phyloP scores from a whole-genome alignment of 169 alveolate genomes.

The Theileria sp. region DNA sequence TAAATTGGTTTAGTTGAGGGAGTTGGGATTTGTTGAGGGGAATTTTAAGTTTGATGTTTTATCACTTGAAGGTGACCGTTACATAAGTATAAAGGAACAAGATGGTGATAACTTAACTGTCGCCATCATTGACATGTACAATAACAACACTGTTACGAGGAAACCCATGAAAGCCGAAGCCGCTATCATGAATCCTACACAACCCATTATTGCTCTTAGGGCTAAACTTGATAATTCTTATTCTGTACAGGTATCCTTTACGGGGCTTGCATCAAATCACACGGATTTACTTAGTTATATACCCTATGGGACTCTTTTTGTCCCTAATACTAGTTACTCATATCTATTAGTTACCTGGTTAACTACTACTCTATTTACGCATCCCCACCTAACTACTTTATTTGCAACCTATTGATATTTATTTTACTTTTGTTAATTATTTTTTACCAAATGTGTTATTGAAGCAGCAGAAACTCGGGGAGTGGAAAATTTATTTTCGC shows the following conservation, averaged over 20 bases:
- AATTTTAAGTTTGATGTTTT: conserved; percentile 85
- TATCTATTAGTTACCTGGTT: not conserved
- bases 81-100: conserved; percentile 86
- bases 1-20: conserved; percentile 31
- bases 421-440: too few species aligned
- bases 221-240: conserved; percentile 74
- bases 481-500: too few species aligned
- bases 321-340: not conserved
- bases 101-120: conserved; percentile 81
- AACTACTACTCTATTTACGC: conserved; percentile 16
- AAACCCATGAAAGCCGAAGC: conserved; percentile 96
- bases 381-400: too few species aligned
- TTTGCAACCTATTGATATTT: too few species aligned
- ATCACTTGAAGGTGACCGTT: conserved; percentile 89
- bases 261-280: too few species aligned
- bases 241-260: conserved; percentile 23
- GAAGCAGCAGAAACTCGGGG: too few species aligned
- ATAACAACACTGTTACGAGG: conserved; percentile 80
- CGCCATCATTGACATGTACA: conserved; percentile 82
- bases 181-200: conserved; percentile 92
- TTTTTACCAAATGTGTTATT: too few species aligned
- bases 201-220: conserved; percentile 91
- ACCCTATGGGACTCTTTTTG: not conserved
- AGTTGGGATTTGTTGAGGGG: conserved; percentile 84
- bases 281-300: not conserved